Percentiles rank a stretch among this genome's conserved stretches.
Evolutionary conservation across 805 yeast genomes (phyloP).

Genomic region (Candida easanensis): DNA sequence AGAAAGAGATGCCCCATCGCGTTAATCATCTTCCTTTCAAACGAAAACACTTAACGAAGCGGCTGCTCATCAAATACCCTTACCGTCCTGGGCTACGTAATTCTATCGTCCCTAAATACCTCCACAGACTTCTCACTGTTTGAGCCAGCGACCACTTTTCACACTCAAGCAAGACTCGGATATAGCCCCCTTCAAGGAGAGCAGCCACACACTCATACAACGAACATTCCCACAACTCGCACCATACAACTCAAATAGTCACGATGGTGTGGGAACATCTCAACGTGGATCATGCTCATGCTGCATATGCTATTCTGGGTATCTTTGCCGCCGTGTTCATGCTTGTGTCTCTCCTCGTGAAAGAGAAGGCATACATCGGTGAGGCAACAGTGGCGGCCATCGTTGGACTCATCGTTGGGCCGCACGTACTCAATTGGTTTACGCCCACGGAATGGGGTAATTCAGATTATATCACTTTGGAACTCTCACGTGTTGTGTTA

Average conservation of each 20-base stretch:
- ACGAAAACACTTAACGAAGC: no score
- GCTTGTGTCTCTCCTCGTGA: conserved; percentile 73
- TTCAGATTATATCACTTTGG: conserved; percentile 76
- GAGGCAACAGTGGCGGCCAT: conserved; percentile 89
- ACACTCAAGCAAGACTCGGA: no score
- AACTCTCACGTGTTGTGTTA: conserved; percentile 76
- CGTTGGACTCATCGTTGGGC: conserved; percentile 83
- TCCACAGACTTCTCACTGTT: no score
- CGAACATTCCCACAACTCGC: not conserved
- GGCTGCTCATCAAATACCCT: no score
- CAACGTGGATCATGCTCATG: conserved; percentile 53
- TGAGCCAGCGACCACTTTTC: no score
- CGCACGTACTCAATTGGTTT: conserved; percentile 82
- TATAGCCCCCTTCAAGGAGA: no score
- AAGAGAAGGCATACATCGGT: conserved; percentile 82
- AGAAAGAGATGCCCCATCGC: no score
- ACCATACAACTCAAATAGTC: not conserved
- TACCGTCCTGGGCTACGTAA: no score
- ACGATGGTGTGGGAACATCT: conserved; percentile 20
- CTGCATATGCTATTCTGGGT: conserved; percentile 82
- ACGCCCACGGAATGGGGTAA: conserved; percentile 84
- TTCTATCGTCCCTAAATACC: no score
- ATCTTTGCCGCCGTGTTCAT: conserved; percentile 80
- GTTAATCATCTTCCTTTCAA: no score
- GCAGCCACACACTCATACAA: not conserved